phyloP scores from a whole-genome alignment of 73 alveolate genomes.

The Tetrahymena malaccensis region DNA sequence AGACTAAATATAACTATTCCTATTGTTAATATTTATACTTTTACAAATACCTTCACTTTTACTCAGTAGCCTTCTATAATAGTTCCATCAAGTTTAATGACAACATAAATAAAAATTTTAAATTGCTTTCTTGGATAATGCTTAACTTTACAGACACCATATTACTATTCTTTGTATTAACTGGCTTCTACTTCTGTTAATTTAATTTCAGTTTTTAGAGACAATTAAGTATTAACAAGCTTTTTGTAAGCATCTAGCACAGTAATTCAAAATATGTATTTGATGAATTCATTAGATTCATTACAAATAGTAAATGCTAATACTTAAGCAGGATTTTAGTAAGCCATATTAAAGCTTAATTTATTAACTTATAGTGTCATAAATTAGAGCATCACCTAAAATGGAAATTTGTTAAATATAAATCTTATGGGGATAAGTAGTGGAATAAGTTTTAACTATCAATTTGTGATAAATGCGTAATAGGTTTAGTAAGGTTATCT shows the following conservation, averaged over 20 bases:
- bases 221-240: not conserved
- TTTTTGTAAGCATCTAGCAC: not conserved
- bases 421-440: not conserved
- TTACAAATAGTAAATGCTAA: not conserved
- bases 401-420: not conserved
- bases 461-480: not conserved
- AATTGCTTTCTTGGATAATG: not conserved
- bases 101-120: not conserved
- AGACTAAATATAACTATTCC: not conserved
- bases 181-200: not conserved
- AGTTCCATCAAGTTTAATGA: not conserved
- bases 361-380: not conserved
- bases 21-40: not conserved
- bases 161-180: not conserved
- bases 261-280: not conserved
- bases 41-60: not conserved
- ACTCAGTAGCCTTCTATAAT: not conserved
- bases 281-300: not conserved
- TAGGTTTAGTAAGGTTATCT: not conserved
- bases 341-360: not conserved
- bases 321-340: not conserved
- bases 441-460: not conserved
- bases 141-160: not conserved
- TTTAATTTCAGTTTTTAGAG: not conserved
- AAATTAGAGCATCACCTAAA: not conserved